phyloP scores from a whole-genome alignment of 768 basidiomycete species.

The Leccinum boreale region DNA sequence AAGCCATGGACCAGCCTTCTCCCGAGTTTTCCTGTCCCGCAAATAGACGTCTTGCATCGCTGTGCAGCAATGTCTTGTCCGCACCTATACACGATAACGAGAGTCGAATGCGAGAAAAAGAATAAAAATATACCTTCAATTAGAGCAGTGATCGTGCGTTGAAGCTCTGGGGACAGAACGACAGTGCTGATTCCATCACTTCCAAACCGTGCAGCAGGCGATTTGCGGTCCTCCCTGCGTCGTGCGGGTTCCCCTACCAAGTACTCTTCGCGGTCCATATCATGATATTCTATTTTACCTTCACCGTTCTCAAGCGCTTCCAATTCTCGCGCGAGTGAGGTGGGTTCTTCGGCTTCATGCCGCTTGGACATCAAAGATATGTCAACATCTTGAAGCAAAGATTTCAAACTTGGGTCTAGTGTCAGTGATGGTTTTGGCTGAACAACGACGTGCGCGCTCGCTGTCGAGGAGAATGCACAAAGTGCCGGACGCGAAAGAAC shows the following conservation, averaged over 20 bases:
- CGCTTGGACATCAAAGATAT: constrained; percentile 50
- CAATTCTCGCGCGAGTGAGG: constrained; percentile 46
- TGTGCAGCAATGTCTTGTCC: constrained; percentile 62
- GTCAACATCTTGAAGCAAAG: constrained; percentile 64
- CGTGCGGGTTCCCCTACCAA: constrained; percentile 22
- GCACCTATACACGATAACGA: constrained; percentile 42
- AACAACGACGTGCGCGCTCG: constrained; percentile 21
- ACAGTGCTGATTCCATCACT: constrained; percentile 70
- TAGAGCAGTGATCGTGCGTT: constrained; percentile 58
- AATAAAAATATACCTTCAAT: constrained; percentile 53
- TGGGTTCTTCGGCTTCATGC: constrained; percentile 22
- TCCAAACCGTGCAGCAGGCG: constrained; percentile 81
- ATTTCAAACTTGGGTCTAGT: constrained; percentile 63
- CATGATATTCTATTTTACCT: constrained; percentile 31
- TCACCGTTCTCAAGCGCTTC: constrained; percentile 44
- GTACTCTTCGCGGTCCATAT: constrained; percentile 34
- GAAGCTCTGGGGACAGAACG: constrained; percentile 68
- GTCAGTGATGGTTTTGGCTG: constrained; percentile 59
- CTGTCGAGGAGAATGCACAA: constrained; percentile 32
- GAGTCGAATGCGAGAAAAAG: constrained; percentile 4
- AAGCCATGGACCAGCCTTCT: constrained; percentile 52
- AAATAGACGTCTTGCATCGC: constrained; percentile 73
- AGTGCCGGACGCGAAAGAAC: constrained; percentile 21
- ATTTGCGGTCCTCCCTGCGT: constrained; percentile 49
- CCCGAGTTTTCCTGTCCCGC: constrained; percentile 31